A percentile compares a stretch with the other conserved stretches of the same genome.
Conservation (phyloP, 2,329 filamentous ascomycete species). For the Botrytis paeoniae region DNA sequence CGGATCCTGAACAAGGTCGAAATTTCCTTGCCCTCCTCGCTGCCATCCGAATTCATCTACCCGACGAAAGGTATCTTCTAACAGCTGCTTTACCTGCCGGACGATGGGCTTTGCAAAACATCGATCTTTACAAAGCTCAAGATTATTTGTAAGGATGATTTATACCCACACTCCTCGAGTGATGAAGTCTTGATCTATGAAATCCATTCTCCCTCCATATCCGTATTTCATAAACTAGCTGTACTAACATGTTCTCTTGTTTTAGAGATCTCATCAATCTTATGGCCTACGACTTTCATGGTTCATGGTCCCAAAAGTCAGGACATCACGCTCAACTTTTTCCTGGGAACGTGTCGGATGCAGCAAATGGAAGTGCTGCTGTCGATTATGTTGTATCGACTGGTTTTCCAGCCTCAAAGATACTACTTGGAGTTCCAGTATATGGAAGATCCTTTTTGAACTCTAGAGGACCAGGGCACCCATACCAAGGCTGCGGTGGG, state of each 20-base stretch:
- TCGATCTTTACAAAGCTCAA: constrained; percentile 62
- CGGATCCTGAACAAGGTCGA: constrained; percentile 60
- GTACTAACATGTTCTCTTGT: background rate
- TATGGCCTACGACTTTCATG: constrained; percentile 77
- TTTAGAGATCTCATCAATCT: constrained; percentile 66
- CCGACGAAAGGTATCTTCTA: constrained; percentile 64
- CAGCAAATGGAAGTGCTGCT: constrained; percentile 63
- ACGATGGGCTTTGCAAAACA: constrained; percentile 62
- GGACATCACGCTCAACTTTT: constrained; percentile 78
- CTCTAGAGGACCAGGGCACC: constrained; percentile 62
- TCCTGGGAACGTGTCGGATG: constrained; percentile 49
- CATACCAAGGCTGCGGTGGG: constrained; percentile 53
- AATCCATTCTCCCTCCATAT: background rate
- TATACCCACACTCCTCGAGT: background rate
- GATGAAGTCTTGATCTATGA: background rate
- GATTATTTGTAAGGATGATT: constrained; percentile 50
- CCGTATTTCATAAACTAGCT: background rate
- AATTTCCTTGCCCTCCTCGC: constrained; percentile 70
- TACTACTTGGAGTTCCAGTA: constrained; percentile 71
- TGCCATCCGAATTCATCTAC: constrained; percentile 63
- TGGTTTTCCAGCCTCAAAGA: constrained; percentile 67
- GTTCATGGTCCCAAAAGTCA: constrained; percentile 63
- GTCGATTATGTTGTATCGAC: constrained; percentile 63
- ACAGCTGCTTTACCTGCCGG: constrained; percentile 70
- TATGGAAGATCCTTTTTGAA: constrained; percentile 74